Evolutionary conservation across 306 rosid genomes (phyloP).

Genomic region (Lathyrus aphaca): DNA sequence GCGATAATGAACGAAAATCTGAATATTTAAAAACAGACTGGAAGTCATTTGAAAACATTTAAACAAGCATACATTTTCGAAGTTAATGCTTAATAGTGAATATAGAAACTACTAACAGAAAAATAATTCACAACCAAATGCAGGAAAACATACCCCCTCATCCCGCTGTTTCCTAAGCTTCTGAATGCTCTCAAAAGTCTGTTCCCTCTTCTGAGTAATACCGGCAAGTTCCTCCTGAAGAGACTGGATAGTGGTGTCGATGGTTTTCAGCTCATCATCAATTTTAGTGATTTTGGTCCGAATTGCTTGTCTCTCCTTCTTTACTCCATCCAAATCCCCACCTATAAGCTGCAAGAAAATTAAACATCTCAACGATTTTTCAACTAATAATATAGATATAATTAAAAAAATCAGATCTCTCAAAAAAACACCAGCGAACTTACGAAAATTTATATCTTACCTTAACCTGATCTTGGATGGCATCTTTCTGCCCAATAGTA

Average conservation of each 20-base stretch:
- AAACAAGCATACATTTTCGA: background rate
- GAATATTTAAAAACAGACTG: conserved; percentile 13
- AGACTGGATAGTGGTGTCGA: conserved; percentile 65
- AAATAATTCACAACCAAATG: background rate
- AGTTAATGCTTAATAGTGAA: background rate
- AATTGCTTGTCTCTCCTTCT: conserved; percentile 78
- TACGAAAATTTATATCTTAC: conserved; percentile 52
- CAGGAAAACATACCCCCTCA: conserved; percentile 65
- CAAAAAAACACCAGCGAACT: conserved; percentile 16
- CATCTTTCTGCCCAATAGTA: conserved; percentile 73
- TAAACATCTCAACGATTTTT: conserved; percentile 27
- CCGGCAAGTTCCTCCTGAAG: conserved; percentile 68
- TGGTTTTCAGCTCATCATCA: conserved; percentile 60
- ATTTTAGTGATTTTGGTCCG: conserved; percentile 82
- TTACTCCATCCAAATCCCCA: conserved; percentile 89
- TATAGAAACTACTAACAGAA: background rate
- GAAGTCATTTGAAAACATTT: conserved; percentile 2
- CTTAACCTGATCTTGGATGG: conserved; percentile 85
- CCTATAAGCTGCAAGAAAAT: conserved; percentile 67
- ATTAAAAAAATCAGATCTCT: conserved; percentile 20
- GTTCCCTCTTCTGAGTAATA: conserved; percentile 71
- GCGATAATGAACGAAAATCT: background rate
- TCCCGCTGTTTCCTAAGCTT: conserved; percentile 75
- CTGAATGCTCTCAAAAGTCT: conserved; percentile 65
- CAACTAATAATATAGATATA: background rate